Conservation (phyloP, 2,329 filamentous ascomycete species). For the Ambrosiella xylebori region DNA sequence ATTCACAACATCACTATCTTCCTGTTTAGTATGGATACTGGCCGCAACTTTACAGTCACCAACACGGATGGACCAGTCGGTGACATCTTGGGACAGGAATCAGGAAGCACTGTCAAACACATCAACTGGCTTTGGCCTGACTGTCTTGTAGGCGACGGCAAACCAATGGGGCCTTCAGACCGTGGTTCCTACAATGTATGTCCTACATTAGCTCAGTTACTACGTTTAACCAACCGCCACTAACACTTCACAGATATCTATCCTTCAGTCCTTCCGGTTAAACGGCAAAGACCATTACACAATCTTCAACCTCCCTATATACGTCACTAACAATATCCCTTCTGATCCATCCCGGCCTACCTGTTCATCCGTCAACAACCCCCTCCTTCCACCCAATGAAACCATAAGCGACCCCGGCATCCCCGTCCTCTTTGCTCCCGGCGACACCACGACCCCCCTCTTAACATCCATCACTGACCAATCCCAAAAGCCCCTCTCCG, state of each 20-base stretch:
- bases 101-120: constrained; percentile 54
- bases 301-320: constrained; percentile 53
- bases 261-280: constrained; percentile 51
- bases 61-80: constrained; percentile 42
- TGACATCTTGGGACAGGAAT: constrained; percentile 45
- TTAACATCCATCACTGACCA: constrained; percentile 15
- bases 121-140: constrained; percentile 56
- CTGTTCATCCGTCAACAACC: constrained; percentile 36
- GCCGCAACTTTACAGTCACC: constrained; percentile 50
- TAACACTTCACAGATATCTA: constrained; percentile 36
- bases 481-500: constrained; percentile 6
- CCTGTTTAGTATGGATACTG: constrained; percentile 44
- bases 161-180: constrained; percentile 29
- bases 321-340: constrained; percentile 46
- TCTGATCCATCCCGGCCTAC: constrained; percentile 23
- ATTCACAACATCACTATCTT: constrained; percentile 51
- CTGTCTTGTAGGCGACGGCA: constrained; percentile 46
- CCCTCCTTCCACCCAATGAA: constrained; percentile 29
- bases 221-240: neutral
- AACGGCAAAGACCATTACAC: constrained; percentile 49
- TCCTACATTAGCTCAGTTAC: neutral
- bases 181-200: constrained; percentile 46
- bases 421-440: constrained; percentile 33
- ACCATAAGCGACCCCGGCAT: constrained; percentile 22
- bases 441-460: constrained; percentile 25